Evolutionary conservation across 2,329 filamentous ascomycete species (phyloP), one percentile per base, ranked within the genome.

Genomic region (Xylariales sp.): DNA sequence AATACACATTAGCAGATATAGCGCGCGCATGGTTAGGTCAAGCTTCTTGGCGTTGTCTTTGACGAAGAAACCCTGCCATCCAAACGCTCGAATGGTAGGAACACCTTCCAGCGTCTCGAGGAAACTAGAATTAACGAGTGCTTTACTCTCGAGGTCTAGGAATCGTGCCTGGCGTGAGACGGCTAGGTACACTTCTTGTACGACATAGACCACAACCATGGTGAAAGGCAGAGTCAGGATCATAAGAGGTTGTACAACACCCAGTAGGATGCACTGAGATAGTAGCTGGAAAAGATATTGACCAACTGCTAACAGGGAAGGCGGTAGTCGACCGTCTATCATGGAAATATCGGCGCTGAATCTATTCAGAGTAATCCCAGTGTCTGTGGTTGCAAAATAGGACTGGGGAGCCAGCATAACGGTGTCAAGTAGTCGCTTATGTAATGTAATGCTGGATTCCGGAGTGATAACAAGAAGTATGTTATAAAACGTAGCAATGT

Each of bases 1-100:
- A 13, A 74, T 66, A 15, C 63, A 63, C 40, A 60, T 67, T 8
- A 74, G 56, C 6, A 73, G 52, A 41, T 76, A 37, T 23, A 20
- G 12, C 7, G 34, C 24, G 11, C 14, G 17, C 18, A 29, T 23
- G 15, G 34, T 29, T 18, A 29, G 20, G 18, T 37, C 34, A 6
- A 37, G 24, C 11, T 20, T 17, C 25, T 29, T 14, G 12, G 21
- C 8, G 18, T 37, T 37, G 13, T 37, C 24, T 18, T 17, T 17
- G 34, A 37, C 21, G 5, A 18, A 17, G n/a, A 19, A 12, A 20
- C 14, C 12, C n/a, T 32, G 21, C 37, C 37, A 40, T 6, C 23
- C 29, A 25, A 33, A 20, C 6, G 37, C 19, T 14, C 29, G 15
- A 17, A 30, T 38, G n/a, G n/a, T n/a, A n/a, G n/a, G n/a, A n/a